phyloP scores from a whole-genome alignment of 257 asterid genomes.

The Fraxinus americana region DNA sequence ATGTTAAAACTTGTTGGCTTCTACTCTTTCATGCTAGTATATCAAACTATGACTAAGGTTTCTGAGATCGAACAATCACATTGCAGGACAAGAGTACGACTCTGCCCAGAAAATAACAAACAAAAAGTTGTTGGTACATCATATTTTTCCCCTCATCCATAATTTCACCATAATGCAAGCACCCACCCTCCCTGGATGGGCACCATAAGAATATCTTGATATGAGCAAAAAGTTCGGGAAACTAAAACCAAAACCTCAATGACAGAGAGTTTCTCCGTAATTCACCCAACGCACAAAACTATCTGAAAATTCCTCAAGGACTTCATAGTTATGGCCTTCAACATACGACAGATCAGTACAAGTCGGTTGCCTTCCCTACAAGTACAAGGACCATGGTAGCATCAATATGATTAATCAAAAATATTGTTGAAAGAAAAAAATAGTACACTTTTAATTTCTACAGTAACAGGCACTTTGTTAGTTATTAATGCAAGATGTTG shows the following conservation, averaged over 20 bases:
- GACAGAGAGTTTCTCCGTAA: conserved; percentile 72
- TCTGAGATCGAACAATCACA: conserved; percentile 17
- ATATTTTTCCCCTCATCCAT: conserved; percentile 29
- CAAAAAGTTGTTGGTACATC: conserved; percentile 41
- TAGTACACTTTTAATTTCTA: background rate
- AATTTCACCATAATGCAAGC: conserved; percentile 21
- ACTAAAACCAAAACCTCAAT: conserved; percentile 41
- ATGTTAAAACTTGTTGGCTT: conserved; percentile 54
- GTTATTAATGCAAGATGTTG: no score
- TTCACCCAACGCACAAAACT: conserved; percentile 81
- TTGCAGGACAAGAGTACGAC: conserved; percentile 29
- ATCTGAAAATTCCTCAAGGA: conserved; percentile 80
- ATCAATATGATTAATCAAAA: conserved; percentile 9
- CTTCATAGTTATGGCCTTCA: conserved; percentile 52
- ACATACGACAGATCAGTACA: conserved; percentile 44
- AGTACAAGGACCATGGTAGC: background rate
- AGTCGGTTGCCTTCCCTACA: conserved; percentile 57
- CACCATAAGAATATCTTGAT: conserved; percentile 5
- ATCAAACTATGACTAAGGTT: conserved; percentile 39
- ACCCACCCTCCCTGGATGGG: background rate
- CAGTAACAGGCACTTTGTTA: no score
- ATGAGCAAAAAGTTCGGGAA: conserved; percentile 22
- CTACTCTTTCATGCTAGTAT: conserved; percentile 56
- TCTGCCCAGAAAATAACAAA: conserved; percentile 20
- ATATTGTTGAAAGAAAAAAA: background rate